A percentile compares a stretch with the other conserved stretches of the same genome.
These are phyloP conservation scores for Debaryomyces fabryi DNA, from an alignment of 1,139 yeast species.

Conservation along the genomic window DNA sequence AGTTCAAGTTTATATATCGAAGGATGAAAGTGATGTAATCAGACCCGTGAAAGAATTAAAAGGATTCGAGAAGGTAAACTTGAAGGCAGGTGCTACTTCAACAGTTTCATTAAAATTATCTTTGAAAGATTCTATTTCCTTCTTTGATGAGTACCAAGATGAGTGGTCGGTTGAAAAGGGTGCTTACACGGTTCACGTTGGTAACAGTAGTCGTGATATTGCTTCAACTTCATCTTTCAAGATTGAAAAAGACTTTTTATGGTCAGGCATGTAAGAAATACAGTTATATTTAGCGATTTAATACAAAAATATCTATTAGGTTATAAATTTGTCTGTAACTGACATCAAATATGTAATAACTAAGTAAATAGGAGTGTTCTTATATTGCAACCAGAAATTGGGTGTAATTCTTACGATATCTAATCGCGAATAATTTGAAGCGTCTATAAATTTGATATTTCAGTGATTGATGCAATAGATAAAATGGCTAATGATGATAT, in stretches of 20 bases:
- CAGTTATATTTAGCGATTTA: not conserved
- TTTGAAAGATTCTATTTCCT: conserved; percentile 54
- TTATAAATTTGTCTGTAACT: not conserved
- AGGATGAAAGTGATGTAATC: conserved; percentile 39
- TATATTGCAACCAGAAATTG: no score
- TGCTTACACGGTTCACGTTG: conserved; percentile 51
- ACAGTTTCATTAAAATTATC: conserved; percentile 38
- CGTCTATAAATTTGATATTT: not conserved
- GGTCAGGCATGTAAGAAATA: conserved; percentile 19
- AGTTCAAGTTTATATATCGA: conserved; percentile 49
- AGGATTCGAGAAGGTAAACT: conserved; percentile 52
- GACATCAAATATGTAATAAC: not conserved
- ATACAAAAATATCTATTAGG: not conserved
- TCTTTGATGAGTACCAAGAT: conserved; percentile 51
- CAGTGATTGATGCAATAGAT: not conserved
- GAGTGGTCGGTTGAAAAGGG: conserved; percentile 57
- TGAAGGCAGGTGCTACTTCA: conserved; percentile 44
- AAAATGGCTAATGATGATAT: conserved; percentile 12
- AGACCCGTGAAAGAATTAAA: conserved; percentile 64
- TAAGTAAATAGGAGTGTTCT: no score
- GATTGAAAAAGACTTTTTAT: conserved; percentile 23
- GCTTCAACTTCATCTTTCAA: conserved; percentile 42
- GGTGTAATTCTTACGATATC: no score
- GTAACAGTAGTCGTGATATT: conserved; percentile 38
- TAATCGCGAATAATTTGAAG: not conserved